A percentile compares a stretch with the other conserved stretches of the same genome.
Conservation (phyloP, 257 asterid species). For the Jasminum sambac region DNA sequence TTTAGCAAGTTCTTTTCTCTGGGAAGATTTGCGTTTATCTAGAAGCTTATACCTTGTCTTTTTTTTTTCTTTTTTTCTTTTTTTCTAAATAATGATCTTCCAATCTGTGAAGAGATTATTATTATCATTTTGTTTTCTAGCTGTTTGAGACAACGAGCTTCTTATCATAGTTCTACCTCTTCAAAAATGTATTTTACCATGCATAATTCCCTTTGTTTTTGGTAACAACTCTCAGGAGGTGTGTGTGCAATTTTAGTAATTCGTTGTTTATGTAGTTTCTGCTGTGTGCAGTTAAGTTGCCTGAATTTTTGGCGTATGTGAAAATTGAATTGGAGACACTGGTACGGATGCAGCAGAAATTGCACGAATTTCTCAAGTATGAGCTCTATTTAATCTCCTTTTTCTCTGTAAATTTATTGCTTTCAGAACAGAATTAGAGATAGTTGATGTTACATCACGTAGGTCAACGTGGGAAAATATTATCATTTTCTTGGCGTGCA, state of each 20-base stretch:
- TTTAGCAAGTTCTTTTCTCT: slow-evolving; percentile 1
- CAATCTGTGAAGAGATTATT: not conserved
- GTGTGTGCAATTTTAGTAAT: slow-evolving; percentile 4
- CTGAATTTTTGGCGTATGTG: slow-evolving; percentile 67
- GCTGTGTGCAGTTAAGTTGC: slow-evolving; percentile 79
- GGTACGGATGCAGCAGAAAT: slow-evolving; percentile 72
- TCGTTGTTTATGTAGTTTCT: slow-evolving; percentile 23
- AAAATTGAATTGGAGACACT: slow-evolving; percentile 78
- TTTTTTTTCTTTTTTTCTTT: no score
- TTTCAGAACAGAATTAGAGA: not conserved
- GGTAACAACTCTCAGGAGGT: not conserved
- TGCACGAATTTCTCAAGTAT: slow-evolving; percentile 85
- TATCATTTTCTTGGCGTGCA: not conserved
- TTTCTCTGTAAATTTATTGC: not conserved
- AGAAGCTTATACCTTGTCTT: not conserved
- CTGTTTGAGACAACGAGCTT: slow-evolving; percentile 2
- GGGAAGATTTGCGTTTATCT: not conserved
- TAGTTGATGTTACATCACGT: no score
- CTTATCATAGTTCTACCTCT: slow-evolving; percentile 12
- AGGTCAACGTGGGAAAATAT: not conserved
- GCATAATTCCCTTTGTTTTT: not conserved
- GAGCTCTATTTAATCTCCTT: slow-evolving; percentile 22
- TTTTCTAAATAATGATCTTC: not conserved
- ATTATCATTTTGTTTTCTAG: slow-evolving; percentile 1
- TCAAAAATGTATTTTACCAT: not conserved